Percentiles rank a stretch among this genome's conserved stretches.
Evolutionary conservation across 345 rosid species (phyloP).

Genomic region (Syzygium aqueum): DNA sequence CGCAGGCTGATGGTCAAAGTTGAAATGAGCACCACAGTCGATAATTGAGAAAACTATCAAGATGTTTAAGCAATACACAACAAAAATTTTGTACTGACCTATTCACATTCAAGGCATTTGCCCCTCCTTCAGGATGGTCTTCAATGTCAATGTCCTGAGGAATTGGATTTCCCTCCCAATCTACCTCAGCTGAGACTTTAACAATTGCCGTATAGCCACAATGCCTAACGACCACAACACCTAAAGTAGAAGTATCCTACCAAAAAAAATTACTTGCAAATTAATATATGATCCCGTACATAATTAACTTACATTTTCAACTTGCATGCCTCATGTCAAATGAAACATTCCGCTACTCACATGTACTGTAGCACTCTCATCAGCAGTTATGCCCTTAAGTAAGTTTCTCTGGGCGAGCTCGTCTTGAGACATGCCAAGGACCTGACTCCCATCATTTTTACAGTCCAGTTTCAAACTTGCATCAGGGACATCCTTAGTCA

Average conservation of each 20-base stretch:
- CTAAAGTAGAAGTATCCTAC: conserved; percentile 85
- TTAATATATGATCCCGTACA: not conserved
- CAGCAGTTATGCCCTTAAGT: conserved; percentile 93
- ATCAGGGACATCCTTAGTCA: conserved; percentile 62
- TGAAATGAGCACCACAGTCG: conserved; percentile 6
- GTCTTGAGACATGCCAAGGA: conserved; percentile 50
- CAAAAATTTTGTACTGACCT: conserved; percentile 34
- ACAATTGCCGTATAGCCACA: conserved; percentile 80
- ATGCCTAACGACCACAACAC: conserved; percentile 78
- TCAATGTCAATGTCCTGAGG: conserved; percentile 62
- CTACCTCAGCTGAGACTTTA: conserved; percentile 50
- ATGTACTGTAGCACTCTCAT: conserved; percentile 91
- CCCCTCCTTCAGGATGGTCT: conserved; percentile 95
- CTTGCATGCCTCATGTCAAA: not conserved
- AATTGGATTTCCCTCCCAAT: conserved; percentile 36
- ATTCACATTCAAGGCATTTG: conserved; percentile 78
- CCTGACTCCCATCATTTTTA: conserved; percentile 58
- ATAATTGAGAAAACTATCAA: not conserved
- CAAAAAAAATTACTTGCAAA: conserved; percentile 13
- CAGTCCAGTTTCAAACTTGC: conserved; percentile 57
- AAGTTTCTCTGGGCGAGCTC: conserved; percentile 68
- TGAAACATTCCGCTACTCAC: conserved; percentile 27
- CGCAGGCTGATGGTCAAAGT: conserved; percentile 64
- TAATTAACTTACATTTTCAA: not conserved
- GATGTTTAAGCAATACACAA: not conserved